Evolutionary conservation across 2,329 filamentous ascomycete species (phyloP), one percentile per base, ranked within the genome.

Genomic region (Clarireedia paspali): DNA sequence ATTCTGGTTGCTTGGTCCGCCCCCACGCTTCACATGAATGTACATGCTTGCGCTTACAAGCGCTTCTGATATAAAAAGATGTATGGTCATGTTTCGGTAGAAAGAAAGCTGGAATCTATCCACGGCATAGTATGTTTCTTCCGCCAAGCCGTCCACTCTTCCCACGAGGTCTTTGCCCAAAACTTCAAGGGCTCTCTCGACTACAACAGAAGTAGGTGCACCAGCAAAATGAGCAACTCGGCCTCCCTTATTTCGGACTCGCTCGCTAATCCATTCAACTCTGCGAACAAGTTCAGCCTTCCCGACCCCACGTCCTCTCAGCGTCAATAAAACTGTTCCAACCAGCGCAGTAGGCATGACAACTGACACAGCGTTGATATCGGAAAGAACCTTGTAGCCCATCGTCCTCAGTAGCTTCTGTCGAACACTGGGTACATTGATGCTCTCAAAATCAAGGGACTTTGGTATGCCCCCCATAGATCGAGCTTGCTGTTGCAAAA

Each of bases 81-180:
- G 94, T 59, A 99, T 99, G 0, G 92, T 96, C 94, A 97, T 97
- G 72, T 99, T 99, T 52, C 94, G 86, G 73, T 99, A 99, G 72
- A 99, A 99, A 0, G 91, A 96, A 9, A 99, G 80, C 69, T 99
- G 94, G 75, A 99, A 99, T 53, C 91, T 82, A 70, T 99, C 94
- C 40, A 96, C 91, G 4, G 94, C 94, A 66, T 89, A 96, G 71
- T 89, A 97, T 0, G 94, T 97, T 17, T 89, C 89, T 69, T 99
- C 94, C 0, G 88, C 87, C 5, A 99, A 74, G 0, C 86, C 89
- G 39, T 85, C 80, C 0, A 95, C 79, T 4, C 85, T 76, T 4
- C 91, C 90, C 0, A 99, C 91, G 1, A 99, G 79, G 50, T 94
- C 88, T 53, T 89, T 89, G 0, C 94, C 94, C 0, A 99, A 78